Evolutionary conservation across 495 filamentous ascomycete species (phyloP).

Genomic region (Neurospora sp.): DNA sequence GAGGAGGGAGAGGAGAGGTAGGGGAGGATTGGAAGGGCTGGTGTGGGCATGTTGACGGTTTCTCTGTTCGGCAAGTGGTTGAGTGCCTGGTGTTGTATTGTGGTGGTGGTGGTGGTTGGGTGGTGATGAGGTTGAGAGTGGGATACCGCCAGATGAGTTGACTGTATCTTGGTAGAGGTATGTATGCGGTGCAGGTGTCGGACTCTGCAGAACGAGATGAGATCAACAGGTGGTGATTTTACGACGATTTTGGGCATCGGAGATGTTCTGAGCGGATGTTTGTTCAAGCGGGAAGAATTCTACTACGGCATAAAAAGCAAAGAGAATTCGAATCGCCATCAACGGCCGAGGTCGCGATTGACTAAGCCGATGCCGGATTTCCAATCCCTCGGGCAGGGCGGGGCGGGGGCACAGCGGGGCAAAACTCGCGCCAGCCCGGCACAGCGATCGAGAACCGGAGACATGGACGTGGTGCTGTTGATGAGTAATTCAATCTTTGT

Average conservation of each 20-base stretch:
- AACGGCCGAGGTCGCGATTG: background rate
- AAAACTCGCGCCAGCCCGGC: background rate
- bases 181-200: background rate
- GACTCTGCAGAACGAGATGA: background rate
- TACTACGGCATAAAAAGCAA: background rate
- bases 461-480: background rate
- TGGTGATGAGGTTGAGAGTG: background rate
- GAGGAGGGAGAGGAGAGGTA: conserved; percentile 44
- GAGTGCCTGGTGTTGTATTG: background rate
- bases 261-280: background rate
- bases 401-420: background rate
- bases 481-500: background rate
- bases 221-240: background rate
- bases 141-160: background rate
- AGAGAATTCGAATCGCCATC: background rate
- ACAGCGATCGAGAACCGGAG: background rate
- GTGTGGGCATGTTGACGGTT: background rate
- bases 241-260: background rate
- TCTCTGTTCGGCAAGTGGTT: background rate
- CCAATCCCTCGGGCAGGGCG: background rate
- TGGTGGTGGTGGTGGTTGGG: background rate
- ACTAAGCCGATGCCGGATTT: background rate
- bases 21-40: conserved; percentile 32
- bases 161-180: background rate
- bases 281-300: background rate